Conservation (phyloP, 2,329 filamentous ascomycete genomes). For the Fonsecaea pedrosoi region DNA sequence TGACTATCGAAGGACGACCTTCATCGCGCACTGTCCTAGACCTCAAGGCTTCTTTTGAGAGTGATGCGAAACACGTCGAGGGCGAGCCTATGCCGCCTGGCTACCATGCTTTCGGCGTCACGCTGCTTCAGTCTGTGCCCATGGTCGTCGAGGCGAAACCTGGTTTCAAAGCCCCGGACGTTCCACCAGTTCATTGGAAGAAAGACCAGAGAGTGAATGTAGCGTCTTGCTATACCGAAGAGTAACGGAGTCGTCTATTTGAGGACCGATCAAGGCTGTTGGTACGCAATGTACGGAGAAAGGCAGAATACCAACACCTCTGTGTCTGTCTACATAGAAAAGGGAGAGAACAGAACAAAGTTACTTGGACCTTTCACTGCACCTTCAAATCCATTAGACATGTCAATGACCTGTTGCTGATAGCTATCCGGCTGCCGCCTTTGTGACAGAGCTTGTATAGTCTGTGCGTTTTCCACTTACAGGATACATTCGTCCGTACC, state of each 20-base stretch:
- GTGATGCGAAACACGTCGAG: conserved; percentile 3
- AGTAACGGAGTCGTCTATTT: not conserved
- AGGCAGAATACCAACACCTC: not conserved
- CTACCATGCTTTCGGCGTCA: conserved; percentile 8
- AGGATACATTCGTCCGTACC: not conserved
- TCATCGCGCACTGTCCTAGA: conserved; percentile 12
- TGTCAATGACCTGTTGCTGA: not conserved
- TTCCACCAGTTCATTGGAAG: conserved; percentile 11
- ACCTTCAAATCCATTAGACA: not conserved
- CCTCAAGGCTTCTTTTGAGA: conserved; percentile 6
- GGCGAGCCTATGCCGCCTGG: conserved; percentile 8
- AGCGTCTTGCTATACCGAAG: conserved; percentile 5
- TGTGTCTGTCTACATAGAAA: not conserved
- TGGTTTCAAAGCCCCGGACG: conserved; percentile 7
- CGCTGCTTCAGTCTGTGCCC: conserved; percentile 10
- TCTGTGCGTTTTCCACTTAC: not conserved
- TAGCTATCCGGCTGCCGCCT: not conserved
- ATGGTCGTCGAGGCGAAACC: conserved; percentile 7
- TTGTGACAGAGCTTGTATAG: not conserved
- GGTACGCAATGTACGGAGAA: not conserved
- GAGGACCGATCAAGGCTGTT: conserved; percentile 4
- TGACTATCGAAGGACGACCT: conserved; percentile 12
- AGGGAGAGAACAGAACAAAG: not conserved
- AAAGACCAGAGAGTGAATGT: conserved; percentile 14
- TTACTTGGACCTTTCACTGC: not conserved